These are phyloP conservation scores for Ophiocordyceps sinensis DNA, from an alignment of 2,329 filamentous ascomycete species.

Conservation along the genomic window DNA sequence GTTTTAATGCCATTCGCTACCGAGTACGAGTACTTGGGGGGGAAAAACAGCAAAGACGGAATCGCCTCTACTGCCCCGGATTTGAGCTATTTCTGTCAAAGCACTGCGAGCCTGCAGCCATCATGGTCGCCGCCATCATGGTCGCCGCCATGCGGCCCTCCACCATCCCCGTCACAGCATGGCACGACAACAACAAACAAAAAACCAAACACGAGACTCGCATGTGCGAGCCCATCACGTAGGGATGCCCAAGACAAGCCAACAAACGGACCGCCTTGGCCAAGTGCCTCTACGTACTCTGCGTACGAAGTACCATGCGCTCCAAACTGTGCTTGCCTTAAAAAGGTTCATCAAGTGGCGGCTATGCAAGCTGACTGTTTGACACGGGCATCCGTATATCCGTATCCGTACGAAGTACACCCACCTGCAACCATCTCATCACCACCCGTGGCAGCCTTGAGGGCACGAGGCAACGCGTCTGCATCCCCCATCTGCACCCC, in stretches of 20 bases:
- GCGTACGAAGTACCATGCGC: no score
- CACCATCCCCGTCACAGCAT: no score
- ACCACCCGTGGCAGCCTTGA: not conserved
- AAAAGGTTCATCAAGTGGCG: not conserved
- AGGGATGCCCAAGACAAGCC: no score
- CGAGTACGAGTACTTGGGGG: no score
- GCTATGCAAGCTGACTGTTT: not conserved
- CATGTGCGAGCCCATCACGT: not conserved
- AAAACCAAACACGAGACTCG: not conserved
- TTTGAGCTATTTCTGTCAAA: no score
- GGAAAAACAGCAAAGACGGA: no score
- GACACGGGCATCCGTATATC: not conserved
- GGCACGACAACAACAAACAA: not conserved
- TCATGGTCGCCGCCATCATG: not conserved
- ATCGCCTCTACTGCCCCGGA: no score
- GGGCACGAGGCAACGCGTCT: not conserved
- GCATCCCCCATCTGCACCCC: not conserved
- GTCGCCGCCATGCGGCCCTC: no score
- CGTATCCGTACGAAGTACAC: no score
- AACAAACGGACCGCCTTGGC: not conserved
- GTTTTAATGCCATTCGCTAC: no score
- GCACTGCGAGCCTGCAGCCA: not conserved
- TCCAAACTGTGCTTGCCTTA: no score
- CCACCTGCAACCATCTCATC: not conserved
- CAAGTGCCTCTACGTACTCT: no score